Evolutionary conservation across 805 yeast genomes (phyloP), one percentile per base, ranked within the genome.

Genomic region (Zygotorulaspora sp.): DNA sequence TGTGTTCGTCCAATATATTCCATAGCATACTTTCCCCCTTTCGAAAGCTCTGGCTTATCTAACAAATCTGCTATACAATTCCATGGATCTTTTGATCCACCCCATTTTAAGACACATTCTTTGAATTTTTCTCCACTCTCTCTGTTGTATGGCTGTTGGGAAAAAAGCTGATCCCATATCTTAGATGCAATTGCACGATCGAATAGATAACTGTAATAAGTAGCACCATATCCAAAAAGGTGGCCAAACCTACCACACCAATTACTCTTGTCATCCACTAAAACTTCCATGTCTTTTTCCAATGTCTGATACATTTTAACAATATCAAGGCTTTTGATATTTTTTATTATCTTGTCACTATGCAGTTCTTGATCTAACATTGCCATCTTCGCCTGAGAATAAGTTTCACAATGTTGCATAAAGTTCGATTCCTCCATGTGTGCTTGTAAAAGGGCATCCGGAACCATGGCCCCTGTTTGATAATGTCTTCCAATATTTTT

Each of bases 181-280:
- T 78, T 79, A 17, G 87, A 77, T 0, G 97, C 97, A 46, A 92
- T 84, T 5, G 96, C 96, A 26, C 97, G 66, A 62, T 92, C 98
- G 39, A 92, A 73, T 35, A 92, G 62, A 57, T 92, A 92, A 20
- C 96, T 83, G 63, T 92, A 92, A 57, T 92, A 92, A 1, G 89
- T 84, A 0, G 97, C 85, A 1, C 97, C 97, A 55, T 92, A 92
- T 0, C 96, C 87, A 49, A 83, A 84, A 27, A 92, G 65, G 56
- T 92, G 98, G 1, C 96, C 95, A 62, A 92, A 89, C 55, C 81
- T 86, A 1, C 95, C 97, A 40, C 86, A 94, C 96, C 97, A 89
- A 17, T 80, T 80, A 1, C 95, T 80, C 46, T 74, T 66, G 13
- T 69, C 62, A 48, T 85, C 90, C 2, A 82, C 76, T 52, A 84